phyloP scores from a whole-genome alignment of 805 yeast genomes.

The Tetrapisispora namnaoensis region DNA sequence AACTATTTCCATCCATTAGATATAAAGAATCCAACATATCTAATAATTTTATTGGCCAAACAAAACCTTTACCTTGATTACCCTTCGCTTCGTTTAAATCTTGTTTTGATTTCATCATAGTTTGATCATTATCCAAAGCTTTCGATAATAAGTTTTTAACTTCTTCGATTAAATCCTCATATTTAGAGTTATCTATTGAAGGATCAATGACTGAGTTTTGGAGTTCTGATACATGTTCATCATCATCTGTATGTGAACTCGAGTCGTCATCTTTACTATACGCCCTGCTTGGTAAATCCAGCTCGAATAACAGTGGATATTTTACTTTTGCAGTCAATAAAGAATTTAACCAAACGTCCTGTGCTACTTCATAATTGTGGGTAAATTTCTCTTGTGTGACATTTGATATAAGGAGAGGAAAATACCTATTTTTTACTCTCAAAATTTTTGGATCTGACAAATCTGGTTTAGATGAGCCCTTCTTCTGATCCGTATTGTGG shows the following conservation, averaged over 20 bases:
- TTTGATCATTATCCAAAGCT: conserved; percentile 33
- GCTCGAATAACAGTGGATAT: conserved; percentile 22
- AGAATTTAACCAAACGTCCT: background rate
- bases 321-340: conserved; percentile 17
- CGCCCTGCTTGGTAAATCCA: conserved; percentile 13
- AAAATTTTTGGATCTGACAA: conserved; percentile 17
- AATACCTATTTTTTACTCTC: conserved; percentile 31
- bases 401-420: conserved; percentile 28
- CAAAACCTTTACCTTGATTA: background rate
- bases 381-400: conserved; percentile 13
- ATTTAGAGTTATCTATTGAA: background rate
- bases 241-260: background rate
- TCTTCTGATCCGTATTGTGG: background rate
- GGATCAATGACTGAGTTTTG: conserved; percentile 1
- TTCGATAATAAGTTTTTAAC: conserved; percentile 32
- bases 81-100: background rate
- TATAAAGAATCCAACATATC: conserved; percentile 45
- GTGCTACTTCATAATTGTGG: conserved; percentile 7
- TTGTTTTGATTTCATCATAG: conserved; percentile 3
- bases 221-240: background rate
- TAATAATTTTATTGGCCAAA: conserved; percentile 41
- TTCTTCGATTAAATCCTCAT: conserved; percentile 21
- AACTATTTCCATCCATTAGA: conserved; percentile 35
- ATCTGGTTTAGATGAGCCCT: conserved; percentile 1
- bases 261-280: background rate